Evolutionary conservation across 2,329 filamentous ascomycete species (phyloP).

Genomic region (Penicillium oxalicum): DNA sequence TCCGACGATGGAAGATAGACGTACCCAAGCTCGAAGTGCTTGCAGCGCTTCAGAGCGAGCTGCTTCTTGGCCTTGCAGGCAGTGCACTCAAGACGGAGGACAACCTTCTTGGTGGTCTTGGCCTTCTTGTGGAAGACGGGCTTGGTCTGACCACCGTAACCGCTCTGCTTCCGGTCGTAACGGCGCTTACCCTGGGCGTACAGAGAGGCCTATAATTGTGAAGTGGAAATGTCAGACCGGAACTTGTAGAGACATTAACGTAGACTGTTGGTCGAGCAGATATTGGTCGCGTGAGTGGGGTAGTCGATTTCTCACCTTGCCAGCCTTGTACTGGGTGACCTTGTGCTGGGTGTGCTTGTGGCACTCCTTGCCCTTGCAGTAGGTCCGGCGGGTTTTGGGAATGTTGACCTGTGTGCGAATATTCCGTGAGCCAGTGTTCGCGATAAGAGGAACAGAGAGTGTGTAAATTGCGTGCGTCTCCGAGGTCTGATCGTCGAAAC

Average conservation of each 20-base stretch:
- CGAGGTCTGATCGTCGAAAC: neutral
- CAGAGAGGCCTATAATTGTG: slow-evolving; percentile 62
- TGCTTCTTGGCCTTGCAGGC: slow-evolving; percentile 97
- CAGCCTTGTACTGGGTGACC: slow-evolving; percentile 95
- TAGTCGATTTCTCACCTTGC: slow-evolving; percentile 58
- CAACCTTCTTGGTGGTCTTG: slow-evolving; percentile 99
- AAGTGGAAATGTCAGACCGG: too few species aligned
- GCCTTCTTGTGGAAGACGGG: slow-evolving; percentile 99
- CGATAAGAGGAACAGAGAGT: slow-evolving; percentile 2
- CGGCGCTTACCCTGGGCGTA: slow-evolving; percentile 99
- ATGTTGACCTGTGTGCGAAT: slow-evolving; percentile 72
- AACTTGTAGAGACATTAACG: too few species aligned
- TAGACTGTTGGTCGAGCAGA: neutral
- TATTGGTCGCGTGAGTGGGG: neutral
- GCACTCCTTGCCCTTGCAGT: slow-evolving; percentile 96
- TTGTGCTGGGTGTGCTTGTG: slow-evolving; percentile 87
- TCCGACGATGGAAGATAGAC: slow-evolving; percentile 34
- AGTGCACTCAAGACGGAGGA: slow-evolving; percentile 96
- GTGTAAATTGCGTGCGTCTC: slow-evolving; percentile 1
- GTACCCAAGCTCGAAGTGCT: slow-evolving; percentile 99
- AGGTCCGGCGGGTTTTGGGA: slow-evolving; percentile 95
- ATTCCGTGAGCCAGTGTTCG: slow-evolving; percentile 22
- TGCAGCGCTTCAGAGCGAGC: slow-evolving; percentile 98
- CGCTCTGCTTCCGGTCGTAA: slow-evolving; percentile 98
- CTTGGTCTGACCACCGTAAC: slow-evolving; percentile 99